Evolutionary conservation across 305 asterid genomes (phyloP), one percentile per base, ranked within the genome.

Genomic region (Rubia tinctorum): DNA sequence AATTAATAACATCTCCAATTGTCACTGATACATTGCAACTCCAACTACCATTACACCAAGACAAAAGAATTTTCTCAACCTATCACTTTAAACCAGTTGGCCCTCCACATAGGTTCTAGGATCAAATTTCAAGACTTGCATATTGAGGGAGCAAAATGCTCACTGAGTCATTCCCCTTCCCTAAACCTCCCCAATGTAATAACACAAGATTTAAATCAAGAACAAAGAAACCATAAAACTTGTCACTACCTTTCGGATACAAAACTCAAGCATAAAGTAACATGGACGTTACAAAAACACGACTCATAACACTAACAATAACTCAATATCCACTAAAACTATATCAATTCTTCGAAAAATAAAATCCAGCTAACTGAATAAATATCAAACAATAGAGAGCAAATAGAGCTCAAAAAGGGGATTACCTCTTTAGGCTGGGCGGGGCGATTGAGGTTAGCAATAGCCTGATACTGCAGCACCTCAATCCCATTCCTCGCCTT

Each of bases 351-450:
- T 30, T 30, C 1, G 34, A 30, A 30, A 30, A 30, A 11, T 17
- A 47, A 47, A 13, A 47, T 47, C 7, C 23, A 64, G 13, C 27
- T 27, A 66, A 42, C 13, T 22, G 17, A 7, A 11, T 18, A 2
- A 2, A n/a, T 4, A 4, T 15, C 37, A 66, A 40, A 14, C 20
- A 65, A 2, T 14, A 65, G 6, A 40, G 20, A 37, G 1, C 12
- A 34, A 37, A 34, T 12, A 17, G 45, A 66, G 23, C 1, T 7
- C 0, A 58, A 58, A 58, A n/a, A 2, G 49, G 22, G 6, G 7
- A 13, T 27, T 27, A 71, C 74, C 74, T 71, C 74, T 37, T 71
- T 71, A 37, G 66, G 66, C 66, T 71, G 30, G 1, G 45, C 49
- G 58, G 64, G 3, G 15, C 9, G 63, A 23, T 55, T 55, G 34